Percentiles rank a stretch among this genome's conserved stretches.
These are phyloP conservation scores for Penicillium simplicissimum DNA, from an alignment of 495 filamentous ascomycete genomes.

Conservation along the genomic window DNA sequence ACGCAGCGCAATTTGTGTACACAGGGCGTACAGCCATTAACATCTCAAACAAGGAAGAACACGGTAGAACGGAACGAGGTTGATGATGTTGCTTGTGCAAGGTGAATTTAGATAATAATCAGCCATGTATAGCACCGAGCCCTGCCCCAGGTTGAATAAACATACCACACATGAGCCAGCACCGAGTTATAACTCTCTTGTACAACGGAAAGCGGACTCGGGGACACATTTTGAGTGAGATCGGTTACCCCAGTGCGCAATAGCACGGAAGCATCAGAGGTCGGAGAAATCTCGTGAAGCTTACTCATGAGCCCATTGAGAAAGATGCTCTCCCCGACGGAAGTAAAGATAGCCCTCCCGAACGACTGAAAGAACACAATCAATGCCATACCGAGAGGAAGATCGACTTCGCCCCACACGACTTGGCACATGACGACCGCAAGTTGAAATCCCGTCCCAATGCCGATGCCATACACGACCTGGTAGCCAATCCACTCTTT, in stretches of 20 bases:
- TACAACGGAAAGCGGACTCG: neutral
- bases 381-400: constrained; percentile 11
- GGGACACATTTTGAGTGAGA: neutral
- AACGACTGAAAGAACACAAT: constrained; percentile 16
- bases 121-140: neutral
- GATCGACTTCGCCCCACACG: constrained; percentile 12
- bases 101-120: neutral
- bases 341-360: constrained; percentile 7
- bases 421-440: constrained; percentile 11
- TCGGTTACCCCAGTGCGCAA: neutral
- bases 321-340: constrained; percentile 12
- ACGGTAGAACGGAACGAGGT: too few species aligned
- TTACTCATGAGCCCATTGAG: constrained; percentile 8
- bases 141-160: neutral
- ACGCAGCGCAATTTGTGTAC: too few species aligned
- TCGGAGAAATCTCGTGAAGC: neutral
- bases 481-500: neutral
- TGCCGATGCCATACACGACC: constrained; percentile 5
- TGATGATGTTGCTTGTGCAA: too few species aligned
- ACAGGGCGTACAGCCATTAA: too few species aligned
- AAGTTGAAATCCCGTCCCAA: constrained; percentile 13
- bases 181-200: neutral
- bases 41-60: too few species aligned
- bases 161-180: neutral
- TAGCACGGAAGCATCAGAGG: neutral